A percentile compares a stretch with the other conserved stretches of the same genome.
Conservation (phyloP, 202 grass and related monocot species). For the Hordeum pubiflorum region DNA sequence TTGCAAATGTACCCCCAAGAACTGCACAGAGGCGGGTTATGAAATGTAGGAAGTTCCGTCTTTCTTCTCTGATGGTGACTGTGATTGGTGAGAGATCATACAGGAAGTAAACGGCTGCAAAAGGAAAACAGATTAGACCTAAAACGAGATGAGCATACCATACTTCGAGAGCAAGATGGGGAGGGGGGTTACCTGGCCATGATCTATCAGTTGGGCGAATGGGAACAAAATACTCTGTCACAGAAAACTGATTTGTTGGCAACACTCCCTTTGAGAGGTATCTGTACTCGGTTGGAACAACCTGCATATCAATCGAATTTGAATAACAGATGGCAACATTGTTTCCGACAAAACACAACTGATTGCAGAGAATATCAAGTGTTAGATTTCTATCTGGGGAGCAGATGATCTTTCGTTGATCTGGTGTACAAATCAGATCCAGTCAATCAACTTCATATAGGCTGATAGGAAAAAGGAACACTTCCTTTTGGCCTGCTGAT, state of each 20-base stretch:
- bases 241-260: constrained; percentile 98
- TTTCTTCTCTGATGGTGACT: constrained; percentile 95
- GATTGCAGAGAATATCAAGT: not conserved
- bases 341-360: not conserved
- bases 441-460: not conserved
- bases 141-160: constrained; percentile 1
- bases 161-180: not conserved
- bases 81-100: constrained; percentile 98
- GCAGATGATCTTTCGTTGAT: not conserved
- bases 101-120: constrained; percentile 85
- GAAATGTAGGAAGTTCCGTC: constrained; percentile 93
- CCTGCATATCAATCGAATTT: constrained; percentile 40
- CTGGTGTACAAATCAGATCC: not conserved
- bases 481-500: not conserved
- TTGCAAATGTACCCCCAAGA: constrained; percentile 97
- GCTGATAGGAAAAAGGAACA: not conserved
- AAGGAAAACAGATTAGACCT: constrained; percentile 33
- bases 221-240: constrained; percentile 89
- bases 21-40: constrained; percentile 88
- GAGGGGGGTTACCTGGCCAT: constrained; percentile 63
- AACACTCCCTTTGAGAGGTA: constrained; percentile 81
- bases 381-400: not conserved
- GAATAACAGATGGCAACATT: constrained; percentile 15
- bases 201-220: constrained; percentile 57
- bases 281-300: constrained; percentile 94